A percentile compares a stretch with the other conserved stretches of the same genome.
phyloP scores from a whole-genome alignment of 2,329 filamentous ascomycete genomes.

The Oidium heveae region DNA sequence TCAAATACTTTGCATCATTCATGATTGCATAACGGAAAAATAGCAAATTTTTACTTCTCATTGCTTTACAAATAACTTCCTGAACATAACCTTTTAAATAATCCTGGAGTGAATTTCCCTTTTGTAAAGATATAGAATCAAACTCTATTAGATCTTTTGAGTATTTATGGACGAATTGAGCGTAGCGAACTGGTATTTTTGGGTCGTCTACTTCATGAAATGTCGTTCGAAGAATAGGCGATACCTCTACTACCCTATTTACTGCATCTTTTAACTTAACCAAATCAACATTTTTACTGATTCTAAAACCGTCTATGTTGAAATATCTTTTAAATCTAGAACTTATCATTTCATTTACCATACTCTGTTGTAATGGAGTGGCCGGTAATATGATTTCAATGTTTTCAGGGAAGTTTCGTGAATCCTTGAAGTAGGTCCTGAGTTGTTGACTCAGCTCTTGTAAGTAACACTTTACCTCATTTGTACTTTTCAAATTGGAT shows the following conservation, averaged over 20 bases:
- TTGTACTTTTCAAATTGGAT: neutral
- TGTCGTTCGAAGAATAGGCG: slow-evolving; percentile 49
- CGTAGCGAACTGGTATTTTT: slow-evolving; percentile 26
- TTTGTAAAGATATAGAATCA: neutral
- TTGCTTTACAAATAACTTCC: slow-evolving; percentile 17
- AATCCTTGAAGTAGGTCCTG: slow-evolving; percentile 15
- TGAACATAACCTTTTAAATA: slow-evolving; percentile 19
- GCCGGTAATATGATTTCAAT: slow-evolving; percentile 41
- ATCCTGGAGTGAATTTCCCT: slow-evolving; percentile 6
- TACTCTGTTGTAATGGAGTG: slow-evolving; percentile 66
- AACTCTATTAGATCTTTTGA: neutral
- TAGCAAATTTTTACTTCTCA: slow-evolving; percentile 17
- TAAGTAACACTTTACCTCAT: neutral
- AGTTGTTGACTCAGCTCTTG: slow-evolving; percentile 15
- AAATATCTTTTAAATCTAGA: slow-evolving; percentile 58
- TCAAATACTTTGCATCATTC: slow-evolving; percentile 17
- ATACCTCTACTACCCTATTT: slow-evolving; percentile 27
- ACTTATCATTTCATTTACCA: slow-evolving; percentile 58
- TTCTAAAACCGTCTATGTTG: slow-evolving; percentile 53
- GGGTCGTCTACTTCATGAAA: slow-evolving; percentile 44
- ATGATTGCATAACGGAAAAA: slow-evolving; percentile 21
- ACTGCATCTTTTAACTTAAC: slow-evolving; percentile 34
- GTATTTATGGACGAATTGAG: slow-evolving; percentile 23
- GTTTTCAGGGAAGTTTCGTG: slow-evolving; percentile 15
- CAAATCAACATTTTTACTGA: slow-evolving; percentile 29